Conservation (phyloP, 129 eudicot species). For the Pulicaria dysenterica region DNA sequence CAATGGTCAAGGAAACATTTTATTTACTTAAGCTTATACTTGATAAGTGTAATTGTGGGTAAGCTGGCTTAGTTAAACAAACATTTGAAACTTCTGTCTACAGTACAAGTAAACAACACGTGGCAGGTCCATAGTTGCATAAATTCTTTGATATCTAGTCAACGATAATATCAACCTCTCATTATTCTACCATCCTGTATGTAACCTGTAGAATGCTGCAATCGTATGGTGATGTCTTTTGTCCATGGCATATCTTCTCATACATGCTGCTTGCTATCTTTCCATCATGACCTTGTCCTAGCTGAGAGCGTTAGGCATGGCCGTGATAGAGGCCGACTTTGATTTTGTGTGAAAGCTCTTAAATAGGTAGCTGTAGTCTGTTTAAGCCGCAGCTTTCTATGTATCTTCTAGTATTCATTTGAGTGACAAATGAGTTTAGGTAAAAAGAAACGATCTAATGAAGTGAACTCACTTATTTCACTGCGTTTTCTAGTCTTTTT, state of each 20-base stretch:
- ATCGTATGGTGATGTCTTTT: conserved; percentile 16
- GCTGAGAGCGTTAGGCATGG: too few species aligned
- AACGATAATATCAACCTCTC: background rate
- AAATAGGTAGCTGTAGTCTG: conserved; percentile 10
- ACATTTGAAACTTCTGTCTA: background rate
- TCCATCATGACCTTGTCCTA: too few species aligned
- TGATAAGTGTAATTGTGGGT: background rate
- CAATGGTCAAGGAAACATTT: background rate
- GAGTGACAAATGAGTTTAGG: background rate
- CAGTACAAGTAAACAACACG: background rate
- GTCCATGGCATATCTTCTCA: background rate
- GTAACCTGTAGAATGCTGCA: background rate
- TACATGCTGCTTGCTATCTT: too few species aligned
- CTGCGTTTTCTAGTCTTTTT: conserved; percentile 9
- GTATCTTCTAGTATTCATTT: conserved; percentile 8
- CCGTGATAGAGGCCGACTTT: background rate
- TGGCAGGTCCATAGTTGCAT: conserved; percentile 1
- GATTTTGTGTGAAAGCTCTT: conserved; percentile 3
- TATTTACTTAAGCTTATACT: conserved; percentile 16
- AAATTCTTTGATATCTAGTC: background rate
- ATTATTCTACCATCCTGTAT: background rate
- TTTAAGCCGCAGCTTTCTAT: conserved; percentile 4
- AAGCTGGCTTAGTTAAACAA: conserved; percentile 7
- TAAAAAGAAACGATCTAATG: background rate
- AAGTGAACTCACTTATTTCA: conserved; percentile 23